Evolutionary conservation across 306 rosid species (phyloP).

Genomic region (Pueraria montana): DNA sequence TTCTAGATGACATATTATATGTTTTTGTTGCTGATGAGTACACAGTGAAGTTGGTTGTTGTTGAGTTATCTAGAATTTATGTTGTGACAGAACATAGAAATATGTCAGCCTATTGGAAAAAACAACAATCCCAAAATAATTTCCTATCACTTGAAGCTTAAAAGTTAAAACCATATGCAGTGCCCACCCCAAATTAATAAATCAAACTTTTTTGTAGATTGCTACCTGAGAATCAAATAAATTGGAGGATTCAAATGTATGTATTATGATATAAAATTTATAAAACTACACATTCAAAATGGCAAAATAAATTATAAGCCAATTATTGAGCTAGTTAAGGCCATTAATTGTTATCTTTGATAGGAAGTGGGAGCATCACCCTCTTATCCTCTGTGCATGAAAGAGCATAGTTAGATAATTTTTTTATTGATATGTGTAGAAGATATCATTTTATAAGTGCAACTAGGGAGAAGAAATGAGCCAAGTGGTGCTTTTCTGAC

Average conservation of each 20-base stretch:
- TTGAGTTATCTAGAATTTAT: slow-evolving; percentile 31
- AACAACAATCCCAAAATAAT: neutral
- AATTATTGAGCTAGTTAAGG: slow-evolving; percentile 47
- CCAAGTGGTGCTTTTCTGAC: slow-evolving; percentile 15
- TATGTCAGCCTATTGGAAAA: neutral
- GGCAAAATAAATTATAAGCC: slow-evolving; percentile 30
- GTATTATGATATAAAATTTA: neutral
- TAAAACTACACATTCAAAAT: neutral
- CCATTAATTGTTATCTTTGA: slow-evolving; percentile 16
- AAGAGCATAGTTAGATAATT: neutral
- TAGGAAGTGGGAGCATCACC: slow-evolving; percentile 37
- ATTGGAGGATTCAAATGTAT: slow-evolving; percentile 16
- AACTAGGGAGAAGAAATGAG: slow-evolving; percentile 48
- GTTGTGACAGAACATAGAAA: slow-evolving; percentile 15
- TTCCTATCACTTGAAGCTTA: too few species aligned
- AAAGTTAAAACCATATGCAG: too few species aligned
- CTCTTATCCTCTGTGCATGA: slow-evolving; percentile 45
- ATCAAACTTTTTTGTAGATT: slow-evolving; percentile 28
- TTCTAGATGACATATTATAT: neutral
- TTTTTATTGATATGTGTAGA: slow-evolving; percentile 17
- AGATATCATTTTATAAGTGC: slow-evolving; percentile 54
- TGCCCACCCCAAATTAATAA: slow-evolving; percentile 10
- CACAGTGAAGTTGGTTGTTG: slow-evolving; percentile 54
- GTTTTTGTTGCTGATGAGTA: slow-evolving; percentile 54
- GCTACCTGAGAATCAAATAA: slow-evolving; percentile 16